Conservation (phyloP, 2,329 filamentous ascomycete species). For the Penicillium sp. region DNA sequence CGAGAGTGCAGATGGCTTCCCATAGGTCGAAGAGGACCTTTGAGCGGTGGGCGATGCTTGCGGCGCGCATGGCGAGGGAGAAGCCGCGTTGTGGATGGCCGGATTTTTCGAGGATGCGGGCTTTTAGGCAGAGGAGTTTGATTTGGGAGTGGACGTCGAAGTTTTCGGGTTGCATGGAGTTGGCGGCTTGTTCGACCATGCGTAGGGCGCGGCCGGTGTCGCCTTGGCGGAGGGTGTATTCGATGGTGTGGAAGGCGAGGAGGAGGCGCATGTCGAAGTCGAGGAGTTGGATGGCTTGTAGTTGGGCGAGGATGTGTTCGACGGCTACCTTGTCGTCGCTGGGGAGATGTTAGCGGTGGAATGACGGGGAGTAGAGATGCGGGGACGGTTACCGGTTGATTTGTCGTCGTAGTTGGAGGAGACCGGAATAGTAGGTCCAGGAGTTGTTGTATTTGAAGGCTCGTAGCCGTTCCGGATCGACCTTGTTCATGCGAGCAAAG, state of each 20-base stretch:
- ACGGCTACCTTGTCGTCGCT: slow-evolving; percentile 65
- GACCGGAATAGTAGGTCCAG: slow-evolving; percentile 50
- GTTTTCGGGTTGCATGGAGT: slow-evolving; percentile 59
- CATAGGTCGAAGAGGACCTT: slow-evolving; percentile 73
- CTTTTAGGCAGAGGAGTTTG: slow-evolving; percentile 74
- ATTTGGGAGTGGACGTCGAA: slow-evolving; percentile 72
- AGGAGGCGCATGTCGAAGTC: slow-evolving; percentile 67
- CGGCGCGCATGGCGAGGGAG: slow-evolving; percentile 75
- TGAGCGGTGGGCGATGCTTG: slow-evolving; percentile 73
- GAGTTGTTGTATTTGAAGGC: slow-evolving; percentile 77
- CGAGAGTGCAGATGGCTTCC: slow-evolving; percentile 71
- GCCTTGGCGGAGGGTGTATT: slow-evolving; percentile 61
- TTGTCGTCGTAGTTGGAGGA: slow-evolving; percentile 50
- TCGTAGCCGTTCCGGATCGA: slow-evolving; percentile 68
- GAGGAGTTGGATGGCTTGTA: slow-evolving; percentile 58
- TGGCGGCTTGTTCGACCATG: slow-evolving; percentile 59
- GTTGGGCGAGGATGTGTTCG: slow-evolving; percentile 62
- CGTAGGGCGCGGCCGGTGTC: slow-evolving; percentile 61
- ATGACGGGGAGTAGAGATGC: not conserved
- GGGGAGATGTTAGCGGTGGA: slow-evolving; percentile 26
- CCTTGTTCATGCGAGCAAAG: slow-evolving; percentile 62
- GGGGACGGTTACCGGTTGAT: slow-evolving; percentile 47
- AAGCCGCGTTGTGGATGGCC: slow-evolving; percentile 77
- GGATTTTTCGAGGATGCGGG: slow-evolving; percentile 69
- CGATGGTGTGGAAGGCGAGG: slow-evolving; percentile 65